Base-by-base conservation (phyloP, 2,329 filamentous ascomycete species). In the Shiraia sp. region DNA sequence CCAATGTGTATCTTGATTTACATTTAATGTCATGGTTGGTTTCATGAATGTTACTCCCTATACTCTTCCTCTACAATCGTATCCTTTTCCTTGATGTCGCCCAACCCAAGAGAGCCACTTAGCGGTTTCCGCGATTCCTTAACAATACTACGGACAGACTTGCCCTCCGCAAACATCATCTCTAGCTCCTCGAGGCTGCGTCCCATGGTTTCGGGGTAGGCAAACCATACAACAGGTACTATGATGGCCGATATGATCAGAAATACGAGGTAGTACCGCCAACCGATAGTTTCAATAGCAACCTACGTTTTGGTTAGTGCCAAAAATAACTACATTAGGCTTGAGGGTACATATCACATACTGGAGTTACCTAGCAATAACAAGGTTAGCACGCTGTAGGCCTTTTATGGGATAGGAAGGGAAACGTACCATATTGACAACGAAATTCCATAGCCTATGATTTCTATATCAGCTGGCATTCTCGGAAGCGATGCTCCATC, bases 261-360 rank as follows among this genome's bases (percentile, higher is more conserved):
- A 53, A 74, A 79, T 23, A 79, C 69, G 22, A 79, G 74, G 59
- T 77, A 79, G 61, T 77, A 79, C 43, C 68, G 61, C 63, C 74
- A 81, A 12, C 73, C 74, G 42, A 83, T 79, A 2, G 64, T 75
- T 37, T 72, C 65, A 32, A 78, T 73, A 8, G 74, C 76, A 6
- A 77, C 70, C 42, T 40, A 10, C 14, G 6, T 10, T 6, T n/a
- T 26, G 12, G 29, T 47, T 17, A 42, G 36, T 14, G 13, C 35
- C 12, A 10, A 16, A 3, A 17, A 3, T 27, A 15, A 19, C 24
- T 12, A 3, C 72, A 74, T 0, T 72, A 75, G 32, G n/a, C n/a
- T n/a, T n/a, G n/a, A 75, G 63, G 69, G 74, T 72, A 6, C 66
- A 61, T 10, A 75, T 67, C 10, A 76, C 65, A 40, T 77, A 75